Percentiles rank a stretch among this genome's conserved stretches.
These are phyloP conservation scores for Eimeria zaria DNA, from an alignment of 169 alveolate species.

Conservation along the genomic window DNA sequence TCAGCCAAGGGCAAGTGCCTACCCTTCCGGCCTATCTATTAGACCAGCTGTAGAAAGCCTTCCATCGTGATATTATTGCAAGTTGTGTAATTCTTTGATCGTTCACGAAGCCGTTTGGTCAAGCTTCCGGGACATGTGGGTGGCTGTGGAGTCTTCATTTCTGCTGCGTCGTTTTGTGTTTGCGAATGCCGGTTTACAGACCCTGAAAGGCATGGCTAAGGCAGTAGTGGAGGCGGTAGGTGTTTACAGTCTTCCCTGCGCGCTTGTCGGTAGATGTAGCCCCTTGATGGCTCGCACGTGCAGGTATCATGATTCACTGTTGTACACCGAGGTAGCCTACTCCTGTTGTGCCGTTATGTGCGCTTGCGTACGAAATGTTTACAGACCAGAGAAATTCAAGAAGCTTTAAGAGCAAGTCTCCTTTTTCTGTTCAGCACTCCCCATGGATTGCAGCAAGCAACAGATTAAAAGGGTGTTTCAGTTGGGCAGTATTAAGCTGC, in stretches of 20 bases:
- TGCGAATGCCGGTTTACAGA: neutral
- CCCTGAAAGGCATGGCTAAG: neutral
- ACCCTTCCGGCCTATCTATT: neutral
- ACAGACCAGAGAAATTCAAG: neutral
- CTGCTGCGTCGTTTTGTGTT: neutral
- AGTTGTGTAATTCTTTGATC: neutral
- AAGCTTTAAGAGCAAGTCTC: neutral
- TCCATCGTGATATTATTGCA: neutral
- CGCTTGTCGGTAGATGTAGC: neutral
- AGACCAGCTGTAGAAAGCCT: neutral
- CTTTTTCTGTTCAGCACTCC: neutral
- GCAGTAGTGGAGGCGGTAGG: neutral
- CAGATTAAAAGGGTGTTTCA: neutral
- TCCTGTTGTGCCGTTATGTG: neutral
- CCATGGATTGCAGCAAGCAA: neutral
- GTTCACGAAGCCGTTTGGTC: neutral
- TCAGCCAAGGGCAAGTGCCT: neutral
- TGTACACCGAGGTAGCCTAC: neutral
- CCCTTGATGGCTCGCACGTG: neutral
- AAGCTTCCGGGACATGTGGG: neutral
- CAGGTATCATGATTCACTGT: neutral
- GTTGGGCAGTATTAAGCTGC: neutral
- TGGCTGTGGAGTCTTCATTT: neutral
- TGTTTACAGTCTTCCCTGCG: neutral
- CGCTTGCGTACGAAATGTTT: neutral